phyloP scores from a whole-genome alignment of 2,329 filamentous ascomycete species.

The Hawksworthiomyces lignivorus region DNA sequence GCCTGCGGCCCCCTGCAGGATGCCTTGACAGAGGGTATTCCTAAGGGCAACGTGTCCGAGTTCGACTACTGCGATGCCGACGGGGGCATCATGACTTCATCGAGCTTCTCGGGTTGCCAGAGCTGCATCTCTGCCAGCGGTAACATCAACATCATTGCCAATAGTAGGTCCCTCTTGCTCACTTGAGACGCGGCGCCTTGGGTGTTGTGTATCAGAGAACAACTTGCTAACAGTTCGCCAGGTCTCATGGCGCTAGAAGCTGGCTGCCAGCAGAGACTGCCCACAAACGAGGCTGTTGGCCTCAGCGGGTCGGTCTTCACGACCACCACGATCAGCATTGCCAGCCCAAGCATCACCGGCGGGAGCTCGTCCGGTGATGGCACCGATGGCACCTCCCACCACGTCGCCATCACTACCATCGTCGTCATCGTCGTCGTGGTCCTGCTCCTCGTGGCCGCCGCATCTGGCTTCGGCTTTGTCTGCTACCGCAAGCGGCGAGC shows the following conservation, averaged over 20 bases:
- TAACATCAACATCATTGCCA: slow-evolving; percentile 37
- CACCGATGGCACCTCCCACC: slow-evolving; percentile 2
- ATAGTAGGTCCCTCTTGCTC: slow-evolving; percentile 33
- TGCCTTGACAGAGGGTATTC: slow-evolving; percentile 32
- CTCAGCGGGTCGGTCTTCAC: slow-evolving; percentile 24
- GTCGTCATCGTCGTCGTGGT: slow-evolving; percentile 36
- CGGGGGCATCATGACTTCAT: slow-evolving; percentile 29
- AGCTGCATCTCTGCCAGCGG: slow-evolving; percentile 37
- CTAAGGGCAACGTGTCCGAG: slow-evolving; percentile 24
- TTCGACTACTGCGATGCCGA: slow-evolving; percentile 41
- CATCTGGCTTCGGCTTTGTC: slow-evolving; percentile 34
- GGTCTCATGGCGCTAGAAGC: slow-evolving; percentile 44
- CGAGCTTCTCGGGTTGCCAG: slow-evolving; percentile 29
- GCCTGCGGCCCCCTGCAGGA: slow-evolving; percentile 40
- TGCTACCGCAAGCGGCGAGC: slow-evolving; percentile 38
- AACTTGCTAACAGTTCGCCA: too few relatives aligned
- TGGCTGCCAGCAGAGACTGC: slow-evolving; percentile 41
- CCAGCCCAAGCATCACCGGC: slow-evolving; percentile 24
- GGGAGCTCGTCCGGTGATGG: slow-evolving; percentile 8
- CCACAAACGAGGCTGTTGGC: slow-evolving; percentile 19
- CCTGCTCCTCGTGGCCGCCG: slow-evolving; percentile 28
- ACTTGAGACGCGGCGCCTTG: too few relatives aligned
- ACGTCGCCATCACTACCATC: slow-evolving; percentile 32
- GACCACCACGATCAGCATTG: slow-evolving; percentile 21
- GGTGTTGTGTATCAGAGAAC: too few relatives aligned